Evolutionary conservation across 2,329 filamentous ascomycete genomes (phyloP), one percentile per base, ranked within the genome.

Genomic region (Arachnomyces sp.): DNA sequence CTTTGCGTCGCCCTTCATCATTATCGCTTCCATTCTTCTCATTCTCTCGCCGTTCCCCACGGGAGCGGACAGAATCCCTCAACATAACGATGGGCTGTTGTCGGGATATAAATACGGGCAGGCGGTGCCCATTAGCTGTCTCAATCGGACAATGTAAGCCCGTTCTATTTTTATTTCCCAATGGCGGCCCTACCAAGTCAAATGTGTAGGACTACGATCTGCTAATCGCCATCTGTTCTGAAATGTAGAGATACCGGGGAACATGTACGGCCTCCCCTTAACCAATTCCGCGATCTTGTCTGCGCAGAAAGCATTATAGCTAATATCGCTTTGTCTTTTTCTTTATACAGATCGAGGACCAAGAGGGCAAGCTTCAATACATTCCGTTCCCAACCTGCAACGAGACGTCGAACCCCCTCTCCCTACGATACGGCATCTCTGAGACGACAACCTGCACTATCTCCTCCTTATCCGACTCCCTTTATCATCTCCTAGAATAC

Each of bases 351-450:
- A 82, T 95, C 56, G 83, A 86, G 57, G 80, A 93, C 60, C 73
- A 75, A 28, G 73, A 81, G 48, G 82, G 92, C 56, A 83, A 93
- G 61, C 78, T 95, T 42, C 77, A 94, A 74, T 96, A 92, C 74
- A 81, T 92, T 33, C 87, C 90, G 30, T 96, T 96, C 64, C 86
- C 86, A 16, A 73, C 75, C 28, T 96, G 92, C 75, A 85, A 88
- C 65, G 92, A 96, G 65, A 96, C 92, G 9, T 73, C 73, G 32
- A 75, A 77, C 36, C 82, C 89, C 0, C 80, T 98, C 53, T 80
- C 92, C 55, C 82, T 98, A 60, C 75, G 78, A 61, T 96, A 95
- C 68, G 89, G 89, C 60, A 67, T 84, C 51, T 62, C 63, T 33
- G 61, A 67, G 61, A 88, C 94, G 34, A 66, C 78, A 46, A 71